Evolutionary conservation across 202 grass and related monocot genomes (phyloP), one percentile per base, ranked within the genome.

Genomic region (Bolboschoenoplectus hybrid): DNA sequence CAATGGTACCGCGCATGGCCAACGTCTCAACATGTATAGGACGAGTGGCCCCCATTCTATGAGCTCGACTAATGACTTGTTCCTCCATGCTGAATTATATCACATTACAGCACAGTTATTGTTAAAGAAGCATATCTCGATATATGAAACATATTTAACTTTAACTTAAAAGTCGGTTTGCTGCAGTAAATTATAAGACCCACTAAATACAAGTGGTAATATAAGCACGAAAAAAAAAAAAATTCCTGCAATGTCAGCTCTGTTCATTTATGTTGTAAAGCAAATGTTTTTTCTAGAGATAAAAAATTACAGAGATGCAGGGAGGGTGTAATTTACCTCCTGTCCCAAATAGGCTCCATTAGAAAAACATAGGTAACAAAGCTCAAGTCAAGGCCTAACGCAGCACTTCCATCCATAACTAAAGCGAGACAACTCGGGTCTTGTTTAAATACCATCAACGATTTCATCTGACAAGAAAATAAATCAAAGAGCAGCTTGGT

Each of bases 291-390:
- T 35, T 6, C 3, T 8, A 26, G 16, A 16, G 7, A 5, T 43
- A 2, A 3, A 11, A 35, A 11, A 8, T 10, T 67, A 36, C 46
- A 67, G 40, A 45, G 40, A 80, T 71, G 14, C 2, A 46, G 20
- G 19, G 72, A 1, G 0, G 11, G 17, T 51, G 32, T 51, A 58
- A 38, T 83, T 86, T 91, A 94, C 96, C 96, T 98, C 85, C 93
- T 93, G 66, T 98, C 93, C 96, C 96, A 98, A 84, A 98, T 98
- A 80, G 96, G 96, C 88, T 98, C 96, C 96, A 98, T 98, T 72
- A 98, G 89, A 76, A 98, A 98, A 81, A 98, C 96, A 84, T 88
- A 68, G 52, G 90, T 82, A 61, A 95, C 96, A 87, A 98, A 98
- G 85, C 96, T 98, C 91, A 97, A 88, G 90, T 97, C 95, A 86